phyloP scores from a whole-genome alignment of 768 basidiomycete species.

The Lactarius evosmus region DNA sequence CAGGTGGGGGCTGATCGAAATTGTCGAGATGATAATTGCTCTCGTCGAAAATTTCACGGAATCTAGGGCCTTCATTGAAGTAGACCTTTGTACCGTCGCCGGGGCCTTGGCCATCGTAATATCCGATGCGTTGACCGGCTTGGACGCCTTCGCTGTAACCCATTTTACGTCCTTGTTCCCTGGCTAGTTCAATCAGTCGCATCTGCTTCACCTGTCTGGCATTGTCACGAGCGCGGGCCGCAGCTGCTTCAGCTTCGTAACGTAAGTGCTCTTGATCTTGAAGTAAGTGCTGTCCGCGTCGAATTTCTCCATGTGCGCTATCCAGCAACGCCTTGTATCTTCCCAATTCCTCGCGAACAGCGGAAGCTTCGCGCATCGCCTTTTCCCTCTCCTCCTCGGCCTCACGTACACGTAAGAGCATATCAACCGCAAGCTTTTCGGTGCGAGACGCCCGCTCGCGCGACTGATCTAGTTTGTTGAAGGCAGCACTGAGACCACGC shows the following conservation, averaged over 20 bases:
- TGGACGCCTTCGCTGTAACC: conserved; percentile 44
- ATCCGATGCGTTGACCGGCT: conserved; percentile 27
- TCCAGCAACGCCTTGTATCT: conserved; percentile 46
- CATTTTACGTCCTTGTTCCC: conserved; percentile 42
- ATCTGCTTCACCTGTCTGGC: conserved; percentile 45
- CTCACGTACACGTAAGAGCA: conserved; percentile 42
- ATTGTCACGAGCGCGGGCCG: conserved; percentile 44
- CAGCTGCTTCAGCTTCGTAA: conserved; percentile 45
- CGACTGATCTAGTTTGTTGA: conserved; percentile 40
- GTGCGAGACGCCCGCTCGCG: conserved; percentile 43
- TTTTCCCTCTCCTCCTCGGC: conserved; percentile 40
- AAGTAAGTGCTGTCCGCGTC: conserved; percentile 43
- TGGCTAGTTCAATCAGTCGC: conserved; percentile 40
- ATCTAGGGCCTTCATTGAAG: conserved; percentile 9
- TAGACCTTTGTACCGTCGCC: not conserved
- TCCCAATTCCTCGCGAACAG: conserved; percentile 43
- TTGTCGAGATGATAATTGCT: conserved; percentile 15
- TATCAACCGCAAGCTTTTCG: conserved; percentile 47
- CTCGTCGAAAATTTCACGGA: conserved; percentile 18
- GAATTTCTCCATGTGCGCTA: conserved; percentile 45
- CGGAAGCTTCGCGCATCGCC: conserved; percentile 40
- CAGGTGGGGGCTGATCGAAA: conserved; percentile 13
- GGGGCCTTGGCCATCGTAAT: conserved; percentile 16
- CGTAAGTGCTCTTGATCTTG: conserved; percentile 43
- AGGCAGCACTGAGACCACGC: conserved; percentile 31